Conservation (phyloP, 2,329 filamentous ascomycete genomes). For the Exophiala xenobiotica region DNA sequence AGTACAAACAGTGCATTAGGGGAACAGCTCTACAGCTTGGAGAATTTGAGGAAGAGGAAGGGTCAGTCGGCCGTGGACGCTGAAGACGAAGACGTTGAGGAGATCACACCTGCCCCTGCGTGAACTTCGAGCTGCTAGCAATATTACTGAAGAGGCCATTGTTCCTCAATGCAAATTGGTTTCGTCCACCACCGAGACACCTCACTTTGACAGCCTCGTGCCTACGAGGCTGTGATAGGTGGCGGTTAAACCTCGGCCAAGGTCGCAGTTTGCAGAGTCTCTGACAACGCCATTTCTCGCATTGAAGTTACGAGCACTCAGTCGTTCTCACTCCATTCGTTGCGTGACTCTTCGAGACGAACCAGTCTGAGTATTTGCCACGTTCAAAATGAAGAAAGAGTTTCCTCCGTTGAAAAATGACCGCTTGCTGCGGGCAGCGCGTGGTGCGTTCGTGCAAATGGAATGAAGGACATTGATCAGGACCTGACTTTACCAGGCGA, state of each 20-base stretch:
- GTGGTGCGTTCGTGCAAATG: constrained; percentile 57
- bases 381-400: constrained; percentile 60
- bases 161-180: too few relatives aligned
- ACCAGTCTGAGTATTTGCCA: too few relatives aligned
- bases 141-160: neutral
- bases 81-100: constrained; percentile 22
- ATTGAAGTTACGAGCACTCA: too few relatives aligned
- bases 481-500: constrained; percentile 55
- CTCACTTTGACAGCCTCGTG: too few relatives aligned
- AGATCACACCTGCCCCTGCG: constrained; percentile 2
- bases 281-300: too few relatives aligned
- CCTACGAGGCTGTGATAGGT: too few relatives aligned
- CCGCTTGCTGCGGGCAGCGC: constrained; percentile 81
- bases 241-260: too few relatives aligned
- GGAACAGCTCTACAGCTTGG: constrained; percentile 39
- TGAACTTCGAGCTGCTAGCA: neutral
- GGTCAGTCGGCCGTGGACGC: constrained; percentile 15
- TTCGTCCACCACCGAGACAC: too few relatives aligned
- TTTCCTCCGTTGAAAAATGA: constrained; percentile 92
- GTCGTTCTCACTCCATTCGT: too few relatives aligned
- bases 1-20: constrained; percentile 27
- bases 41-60: constrained; percentile 41
- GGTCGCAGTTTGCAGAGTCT: too few relatives aligned
- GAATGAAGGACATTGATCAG: neutral
- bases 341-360: too few relatives aligned